Evolutionary conservation across 768 basidiomycete genomes (phyloP), one percentile per base, ranked within the genome.

Genomic region (Multifurca ochricompacta): DNA sequence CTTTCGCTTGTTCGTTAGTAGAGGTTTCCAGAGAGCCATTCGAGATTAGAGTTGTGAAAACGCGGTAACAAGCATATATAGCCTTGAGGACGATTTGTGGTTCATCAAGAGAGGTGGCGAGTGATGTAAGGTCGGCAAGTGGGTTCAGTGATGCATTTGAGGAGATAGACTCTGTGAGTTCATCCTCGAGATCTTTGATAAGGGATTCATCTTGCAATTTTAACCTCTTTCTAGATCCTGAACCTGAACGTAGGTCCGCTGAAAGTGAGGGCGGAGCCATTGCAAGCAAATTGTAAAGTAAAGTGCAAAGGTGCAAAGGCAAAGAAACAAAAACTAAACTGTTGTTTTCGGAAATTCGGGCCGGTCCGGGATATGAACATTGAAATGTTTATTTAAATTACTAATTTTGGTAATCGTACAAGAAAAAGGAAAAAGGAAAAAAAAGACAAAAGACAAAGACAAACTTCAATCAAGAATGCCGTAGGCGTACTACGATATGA

Each of bases 11-110:
- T 36, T 79, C 77, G 14, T 77, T 78, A 25, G 80, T 82, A 31
- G 78, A 72, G 14, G 73, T 74, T 25, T 72, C 70, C 31, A 72
- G 72, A 13, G 91, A 70, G 58, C 82, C 79, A 28, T 74, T 74
- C 3, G 74, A 66, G 44, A 91, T 76, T 32, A 88, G 69, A 19
- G 76, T 61, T 8, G 87, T 79, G 65, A 91, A 92, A 11, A 85
- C 74, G 35, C 93, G 73, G 67, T 95, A 93, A 5, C 87, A 67
- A 0, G 91, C 84, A 69, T 91, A 95, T 16, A 92, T 77, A 1
- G 79, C 83, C 65, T 87, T 91, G 52, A 77, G 86, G 13, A 81
- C 77, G 27, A 79, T 74, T 59, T 76, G 75, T 0, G 87, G 71
- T 36, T 81, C 75, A 37, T 71, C 62, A 1, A 74, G 66, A 16